phyloP scores from a whole-genome alignment of 495 filamentous ascomycete species.

The Gamarada debralockiae region DNA sequence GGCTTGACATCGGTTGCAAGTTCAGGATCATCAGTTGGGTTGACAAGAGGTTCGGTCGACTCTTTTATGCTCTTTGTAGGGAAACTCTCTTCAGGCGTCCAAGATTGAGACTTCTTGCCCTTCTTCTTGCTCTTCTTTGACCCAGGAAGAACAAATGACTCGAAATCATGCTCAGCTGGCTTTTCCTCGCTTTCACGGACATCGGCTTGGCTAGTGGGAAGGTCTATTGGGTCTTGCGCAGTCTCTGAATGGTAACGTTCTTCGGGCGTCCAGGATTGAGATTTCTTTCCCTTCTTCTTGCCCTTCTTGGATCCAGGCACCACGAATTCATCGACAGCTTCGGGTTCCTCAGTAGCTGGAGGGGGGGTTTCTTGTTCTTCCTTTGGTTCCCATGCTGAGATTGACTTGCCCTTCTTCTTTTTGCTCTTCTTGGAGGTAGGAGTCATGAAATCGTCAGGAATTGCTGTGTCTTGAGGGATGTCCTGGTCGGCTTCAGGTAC shows the following conservation, averaged over 20 bases:
- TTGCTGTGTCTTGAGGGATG: neutral
- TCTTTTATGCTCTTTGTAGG: too few species aligned
- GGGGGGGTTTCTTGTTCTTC: neutral
- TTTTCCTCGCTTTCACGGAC: too few species aligned
- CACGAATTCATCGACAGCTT: conserved; percentile 3
- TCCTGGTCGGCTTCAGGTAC: neutral
- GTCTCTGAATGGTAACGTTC: too few species aligned
- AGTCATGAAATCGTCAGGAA: neutral
- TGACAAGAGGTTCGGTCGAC: neutral
- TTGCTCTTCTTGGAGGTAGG: conserved; percentile 13
- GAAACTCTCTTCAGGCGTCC: neutral
- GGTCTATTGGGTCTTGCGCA: too few species aligned
- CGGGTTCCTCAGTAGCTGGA: neutral
- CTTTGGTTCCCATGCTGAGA: conserved; percentile 11
- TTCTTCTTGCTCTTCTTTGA: conserved; percentile 28
- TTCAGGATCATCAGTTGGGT: neutral
- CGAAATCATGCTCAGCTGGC: too few species aligned
- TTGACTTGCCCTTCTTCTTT: conserved; percentile 32
- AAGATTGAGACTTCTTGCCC: conserved; percentile 17
- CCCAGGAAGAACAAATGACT: conserved; percentile 5
- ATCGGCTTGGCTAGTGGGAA: too few species aligned
- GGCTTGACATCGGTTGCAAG: neutral
- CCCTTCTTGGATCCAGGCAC: conserved; percentile 22
- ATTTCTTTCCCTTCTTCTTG: conserved; percentile 25
- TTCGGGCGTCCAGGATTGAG: neutral